phyloP scores from a whole-genome alignment of 345 rosid species.

The Salix arbutifolia region DNA sequence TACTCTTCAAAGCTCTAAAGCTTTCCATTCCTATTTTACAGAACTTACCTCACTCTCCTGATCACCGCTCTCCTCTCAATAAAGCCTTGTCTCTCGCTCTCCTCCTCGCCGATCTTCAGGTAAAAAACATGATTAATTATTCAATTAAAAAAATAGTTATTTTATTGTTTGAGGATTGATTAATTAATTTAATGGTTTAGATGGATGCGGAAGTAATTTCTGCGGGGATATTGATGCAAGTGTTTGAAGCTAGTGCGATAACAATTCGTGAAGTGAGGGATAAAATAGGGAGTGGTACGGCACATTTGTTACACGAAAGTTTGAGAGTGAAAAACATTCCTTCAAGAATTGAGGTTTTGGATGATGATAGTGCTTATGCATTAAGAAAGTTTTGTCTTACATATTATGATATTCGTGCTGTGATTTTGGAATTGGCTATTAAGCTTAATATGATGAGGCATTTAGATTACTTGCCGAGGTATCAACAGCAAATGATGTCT shows the following conservation, averaged over 20 bases:
- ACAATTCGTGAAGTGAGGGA: slow-evolving; percentile 60
- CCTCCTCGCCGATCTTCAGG: slow-evolving; percentile 89
- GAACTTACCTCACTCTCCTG: slow-evolving; percentile 53
- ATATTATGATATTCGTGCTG: slow-evolving; percentile 82
- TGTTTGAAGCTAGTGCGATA: slow-evolving; percentile 56
- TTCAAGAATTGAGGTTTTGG: slow-evolving; percentile 58
- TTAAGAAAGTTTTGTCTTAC: slow-evolving; percentile 81
- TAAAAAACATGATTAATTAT: too few species aligned
- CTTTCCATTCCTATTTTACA: slow-evolving; percentile 78
- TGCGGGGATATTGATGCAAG: slow-evolving; percentile 67
- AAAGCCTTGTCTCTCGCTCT: slow-evolving; percentile 76
- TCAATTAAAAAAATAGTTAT: too few species aligned
- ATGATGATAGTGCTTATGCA: slow-evolving; percentile 73
- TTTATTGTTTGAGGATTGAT: neutral
- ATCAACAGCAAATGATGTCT: slow-evolving; percentile 62
- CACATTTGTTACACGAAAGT: slow-evolving; percentile 81
- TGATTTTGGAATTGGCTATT: slow-evolving; percentile 64
- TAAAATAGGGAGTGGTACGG: slow-evolving; percentile 66
- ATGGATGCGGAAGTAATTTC: slow-evolving; percentile 99
- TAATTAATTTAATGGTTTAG: slow-evolving; percentile 22
- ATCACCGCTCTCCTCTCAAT: slow-evolving; percentile 72
- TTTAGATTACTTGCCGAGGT: slow-evolving; percentile 69
- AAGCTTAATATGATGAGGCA: slow-evolving; percentile 90
- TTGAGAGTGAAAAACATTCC: slow-evolving; percentile 66
- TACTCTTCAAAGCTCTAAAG: slow-evolving; percentile 78